These are phyloP conservation scores for Dissophora ornata DNA, from an alignment of 192 early-diverging fungal species.

Conservation along the genomic window DNA sequence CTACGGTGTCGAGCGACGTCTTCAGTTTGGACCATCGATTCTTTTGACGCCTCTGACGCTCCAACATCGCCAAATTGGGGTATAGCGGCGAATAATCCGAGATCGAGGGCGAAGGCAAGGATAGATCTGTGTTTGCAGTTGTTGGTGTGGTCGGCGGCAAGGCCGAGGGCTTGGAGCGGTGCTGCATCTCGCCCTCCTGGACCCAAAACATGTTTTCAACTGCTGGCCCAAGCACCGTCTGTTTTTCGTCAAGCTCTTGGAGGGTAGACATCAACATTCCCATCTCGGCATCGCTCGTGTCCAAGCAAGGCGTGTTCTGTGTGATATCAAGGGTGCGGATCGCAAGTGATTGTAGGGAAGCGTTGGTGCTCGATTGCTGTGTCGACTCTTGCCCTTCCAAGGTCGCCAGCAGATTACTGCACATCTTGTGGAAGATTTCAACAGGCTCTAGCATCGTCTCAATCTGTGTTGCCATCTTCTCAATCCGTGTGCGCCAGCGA, in stretches of 20 bases:
- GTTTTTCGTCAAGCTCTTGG: conserved; percentile 50
- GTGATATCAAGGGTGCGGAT: not conserved
- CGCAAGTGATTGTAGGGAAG: not conserved
- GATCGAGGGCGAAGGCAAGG: not conserved
- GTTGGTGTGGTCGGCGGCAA: conserved; percentile 31
- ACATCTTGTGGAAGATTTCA: conserved; percentile 49
- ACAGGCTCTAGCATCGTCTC: conserved; percentile 51
- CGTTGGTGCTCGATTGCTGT: not conserved
- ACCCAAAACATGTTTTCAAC: conserved; percentile 57
- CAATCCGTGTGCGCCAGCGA: conserved; percentile 42
- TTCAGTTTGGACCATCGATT: conserved; percentile 43
- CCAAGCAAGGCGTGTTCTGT: not conserved
- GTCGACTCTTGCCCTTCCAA: conserved; percentile 13
- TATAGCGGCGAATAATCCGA: conserved; percentile 33
- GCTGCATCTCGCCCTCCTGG: conserved; percentile 50
- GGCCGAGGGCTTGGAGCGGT: conserved; percentile 15
- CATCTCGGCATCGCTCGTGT: conserved; percentile 8
- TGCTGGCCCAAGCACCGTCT: conserved; percentile 23
- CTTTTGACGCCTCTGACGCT: conserved; percentile 31
- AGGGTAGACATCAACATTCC: conserved; percentile 24
- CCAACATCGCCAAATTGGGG: conserved; percentile 37
- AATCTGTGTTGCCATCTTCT: conserved; percentile 53
- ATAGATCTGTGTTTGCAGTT: conserved; percentile 1
- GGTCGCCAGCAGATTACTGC: conserved; percentile 27
- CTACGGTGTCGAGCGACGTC: conserved; percentile 33